These are phyloP conservation scores for Colletotrichum sansevieriae DNA, from an alignment of 2,329 filamentous ascomycete genomes.

Conservation along the genomic window DNA sequence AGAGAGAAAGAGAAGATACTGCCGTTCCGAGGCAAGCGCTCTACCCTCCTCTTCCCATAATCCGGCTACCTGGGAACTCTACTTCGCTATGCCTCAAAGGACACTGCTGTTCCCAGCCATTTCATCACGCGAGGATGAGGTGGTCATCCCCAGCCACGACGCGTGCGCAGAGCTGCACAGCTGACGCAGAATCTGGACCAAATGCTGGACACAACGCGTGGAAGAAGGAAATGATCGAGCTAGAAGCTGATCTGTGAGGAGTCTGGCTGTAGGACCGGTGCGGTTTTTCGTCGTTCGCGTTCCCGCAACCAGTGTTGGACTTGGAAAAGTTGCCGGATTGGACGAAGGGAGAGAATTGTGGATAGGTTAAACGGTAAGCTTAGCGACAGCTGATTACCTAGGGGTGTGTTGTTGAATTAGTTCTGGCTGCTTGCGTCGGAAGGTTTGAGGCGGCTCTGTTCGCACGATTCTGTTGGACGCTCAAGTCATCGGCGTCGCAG, in stretches of 20 bases:
- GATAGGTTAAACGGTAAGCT: constrained; percentile 4
- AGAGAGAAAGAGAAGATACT: not conserved
- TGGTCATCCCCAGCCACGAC: constrained; percentile 28
- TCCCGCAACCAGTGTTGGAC: constrained; percentile 22
- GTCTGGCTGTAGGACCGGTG: constrained; percentile 23
- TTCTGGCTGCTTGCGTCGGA: constrained; percentile 27
- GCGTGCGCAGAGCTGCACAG: constrained; percentile 4
- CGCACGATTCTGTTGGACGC: not conserved
- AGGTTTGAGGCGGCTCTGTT: constrained; percentile 14
- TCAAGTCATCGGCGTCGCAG: constrained; percentile 2
- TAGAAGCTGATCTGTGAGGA: constrained; percentile 13
- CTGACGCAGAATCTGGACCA: constrained; percentile 1
- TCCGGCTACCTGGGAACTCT: constrained; percentile 27
- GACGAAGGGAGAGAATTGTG: constrained; percentile 6
- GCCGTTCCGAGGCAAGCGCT: constrained; percentile 16
- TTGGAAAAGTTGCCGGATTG: constrained; percentile 24
- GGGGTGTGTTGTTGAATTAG: constrained; percentile 20
- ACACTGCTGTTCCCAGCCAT: constrained; percentile 30
- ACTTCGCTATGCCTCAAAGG: constrained; percentile 11
- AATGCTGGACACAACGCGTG: constrained; percentile 3
- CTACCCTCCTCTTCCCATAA: constrained; percentile 8
- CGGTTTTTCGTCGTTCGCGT: not conserved
- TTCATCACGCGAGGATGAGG: not conserved
- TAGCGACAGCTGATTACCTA: constrained; percentile 19
- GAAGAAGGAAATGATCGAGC: constrained; percentile 6